Percentiles rank a stretch among this genome's conserved stretches.
phyloP scores from a whole-genome alignment of 495 filamentous ascomycete genomes.

The Venustampulla echinocandica region DNA sequence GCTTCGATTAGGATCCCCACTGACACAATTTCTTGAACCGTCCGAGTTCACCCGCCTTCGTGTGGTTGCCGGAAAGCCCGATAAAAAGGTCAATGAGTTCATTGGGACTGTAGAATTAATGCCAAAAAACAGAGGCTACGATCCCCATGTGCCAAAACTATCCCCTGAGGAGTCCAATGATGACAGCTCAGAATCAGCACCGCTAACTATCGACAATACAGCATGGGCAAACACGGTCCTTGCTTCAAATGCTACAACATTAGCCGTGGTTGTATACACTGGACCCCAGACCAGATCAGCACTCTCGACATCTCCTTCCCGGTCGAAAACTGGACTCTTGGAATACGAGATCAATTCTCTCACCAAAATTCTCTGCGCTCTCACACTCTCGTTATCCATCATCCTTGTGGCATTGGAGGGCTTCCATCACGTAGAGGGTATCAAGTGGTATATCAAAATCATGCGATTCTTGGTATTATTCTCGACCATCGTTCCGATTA shows the following conservation, averaged over 20 bases:
- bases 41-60: slow-evolving; percentile 63
- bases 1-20: slow-evolving; percentile 71
- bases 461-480: slow-evolving; percentile 97
- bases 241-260: slow-evolving; percentile 78
- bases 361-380: slow-evolving; percentile 90
- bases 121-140: slow-evolving; percentile 17
- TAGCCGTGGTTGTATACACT: slow-evolving; percentile 88
- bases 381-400: slow-evolving; percentile 80
- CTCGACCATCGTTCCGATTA: slow-evolving; percentile 97
- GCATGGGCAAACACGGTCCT: slow-evolving; percentile 98
- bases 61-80: slow-evolving; percentile 78
- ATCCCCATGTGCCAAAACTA: slow-evolving; percentile 14
- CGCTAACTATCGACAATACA: slow-evolving; percentile 91
- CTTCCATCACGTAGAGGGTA: slow-evolving; percentile 54
- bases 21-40: slow-evolving; percentile 66
- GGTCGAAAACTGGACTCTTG: slow-evolving; percentile 85
- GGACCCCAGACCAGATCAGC: slow-evolving; percentile 91
- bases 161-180: slow-evolving; percentile 20
- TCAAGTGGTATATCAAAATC: slow-evolving; percentile 86
- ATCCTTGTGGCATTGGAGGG: slow-evolving; percentile 83
- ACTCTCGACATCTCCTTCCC: slow-evolving; percentile 80
- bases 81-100: slow-evolving; percentile 90
- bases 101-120: slow-evolving; percentile 66
- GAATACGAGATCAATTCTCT: slow-evolving; percentile 96
- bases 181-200: slow-evolving; percentile 41